A percentile compares a stretch with the other conserved stretches of the same genome.
Evolutionary conservation across 139 green algal species (phyloP).

Genomic region (Klebsormidium nitens): DNA sequence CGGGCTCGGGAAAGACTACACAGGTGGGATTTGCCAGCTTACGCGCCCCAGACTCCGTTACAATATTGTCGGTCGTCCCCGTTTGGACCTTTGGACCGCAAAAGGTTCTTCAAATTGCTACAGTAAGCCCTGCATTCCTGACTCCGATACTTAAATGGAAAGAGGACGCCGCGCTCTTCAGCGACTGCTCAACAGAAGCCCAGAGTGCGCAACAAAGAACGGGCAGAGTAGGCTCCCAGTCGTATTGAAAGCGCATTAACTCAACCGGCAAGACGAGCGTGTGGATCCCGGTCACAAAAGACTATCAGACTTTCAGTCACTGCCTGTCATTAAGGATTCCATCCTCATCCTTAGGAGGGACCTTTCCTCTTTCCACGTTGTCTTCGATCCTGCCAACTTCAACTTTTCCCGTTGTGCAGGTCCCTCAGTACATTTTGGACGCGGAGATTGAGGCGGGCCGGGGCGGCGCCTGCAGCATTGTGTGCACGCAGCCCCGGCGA

Average conservation of each 20-base stretch:
- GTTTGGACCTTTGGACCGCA: too few species aligned
- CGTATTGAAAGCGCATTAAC: too few species aligned
- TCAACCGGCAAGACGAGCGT: too few species aligned
- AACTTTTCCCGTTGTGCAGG: constrained; percentile 28
- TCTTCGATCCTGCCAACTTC: background rate
- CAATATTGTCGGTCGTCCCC: background rate
- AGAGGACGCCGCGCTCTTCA: too few species aligned
- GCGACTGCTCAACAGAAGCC: too few species aligned
- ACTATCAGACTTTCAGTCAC: background rate
- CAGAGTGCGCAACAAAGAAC: too few species aligned
- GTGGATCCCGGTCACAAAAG: too few species aligned
- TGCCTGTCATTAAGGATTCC: constrained; percentile 3
- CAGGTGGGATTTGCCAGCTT: constrained; percentile 68
- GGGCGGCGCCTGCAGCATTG: constrained; percentile 67
- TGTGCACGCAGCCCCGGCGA: constrained; percentile 86
- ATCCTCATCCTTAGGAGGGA: background rate
- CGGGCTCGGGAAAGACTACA: constrained; percentile 85
- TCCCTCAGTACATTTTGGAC: constrained; percentile 87
- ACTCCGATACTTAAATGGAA: too few species aligned
- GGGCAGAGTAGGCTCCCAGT: too few species aligned
- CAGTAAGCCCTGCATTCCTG: too few species aligned
- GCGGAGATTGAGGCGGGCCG: constrained; percentile 46
- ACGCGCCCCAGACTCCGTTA: background rate
- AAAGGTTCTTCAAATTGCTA: too few species aligned
- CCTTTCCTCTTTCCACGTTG: background rate